Evolutionary conservation across 768 basidiomycete genomes (phyloP), one percentile per base, ranked within the genome.

Genomic region (Trametopsis cervina): DNA sequence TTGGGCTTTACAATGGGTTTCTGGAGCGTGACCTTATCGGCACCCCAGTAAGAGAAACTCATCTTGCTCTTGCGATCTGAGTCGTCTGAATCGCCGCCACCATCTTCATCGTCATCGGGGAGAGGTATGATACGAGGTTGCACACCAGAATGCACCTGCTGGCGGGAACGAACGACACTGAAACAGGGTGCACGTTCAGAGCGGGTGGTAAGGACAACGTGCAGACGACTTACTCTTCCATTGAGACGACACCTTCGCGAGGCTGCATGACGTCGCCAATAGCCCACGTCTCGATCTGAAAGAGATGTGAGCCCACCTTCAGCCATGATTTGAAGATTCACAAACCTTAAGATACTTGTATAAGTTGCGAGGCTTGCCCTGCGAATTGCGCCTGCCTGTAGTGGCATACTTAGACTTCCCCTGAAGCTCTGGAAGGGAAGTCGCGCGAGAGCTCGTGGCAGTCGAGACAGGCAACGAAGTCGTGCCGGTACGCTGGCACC

Each of bases 31-130:
- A 92, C 77, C 66, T 89, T 89, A 69, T 92, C 89, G 25, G 89
- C 89, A 21, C 89, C 89, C 88, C 89, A 91, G 61, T 91, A 93
- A 4, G 88, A 90, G 67, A 91, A 91, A 69, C 86, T 88, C 89
- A 91, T 90, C 65, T 90, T 91, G 72, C 83, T 88, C 71, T 89
- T 87, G 69, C 83, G 79, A 63, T 90, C 89, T 10, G 87, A 90
- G 57, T 90, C 86, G 55, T 88, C 85, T 3, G 89, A 89, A 23
- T 89, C 86, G 60, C 66, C 15, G 18, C 58, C 77, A 15, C 70
- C 80, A 20, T 70, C 71, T 17, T 69, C 67, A 23, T 78, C 73
- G 49, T 83, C 75, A 47, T 81, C 78, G 22, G 83, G 83, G 57
- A 84, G 69, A 29, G 85, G 83, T 24, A 86, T 72, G 47, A 85